Conservation (phyloP, 2,329 filamentous ascomycete species). For the Cyphellophora europaea region DNA sequence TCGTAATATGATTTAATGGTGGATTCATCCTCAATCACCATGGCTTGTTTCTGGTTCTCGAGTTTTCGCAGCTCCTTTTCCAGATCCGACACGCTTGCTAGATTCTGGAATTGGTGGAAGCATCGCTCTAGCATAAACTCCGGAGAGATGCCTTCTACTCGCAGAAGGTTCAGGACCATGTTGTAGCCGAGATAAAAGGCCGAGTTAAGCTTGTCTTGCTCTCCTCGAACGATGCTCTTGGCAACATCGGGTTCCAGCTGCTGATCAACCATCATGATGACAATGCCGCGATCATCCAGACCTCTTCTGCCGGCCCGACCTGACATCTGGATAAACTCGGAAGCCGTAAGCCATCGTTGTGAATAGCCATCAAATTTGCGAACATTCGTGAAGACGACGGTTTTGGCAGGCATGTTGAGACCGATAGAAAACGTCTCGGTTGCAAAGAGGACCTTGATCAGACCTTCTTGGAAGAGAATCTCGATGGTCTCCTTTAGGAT, state of each 20-base stretch:
- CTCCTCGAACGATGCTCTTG: slow-evolving; percentile 88
- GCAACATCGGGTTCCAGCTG: slow-evolving; percentile 92
- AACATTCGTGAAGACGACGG: slow-evolving; percentile 96
- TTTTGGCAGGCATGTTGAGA: slow-evolving; percentile 98
- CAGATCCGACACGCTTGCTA: slow-evolving; percentile 70
- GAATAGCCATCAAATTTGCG: slow-evolving; percentile 85
- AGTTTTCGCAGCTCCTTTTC: slow-evolving; percentile 76
- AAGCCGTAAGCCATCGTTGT: slow-evolving; percentile 77
- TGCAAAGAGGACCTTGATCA: slow-evolving; percentile 96
- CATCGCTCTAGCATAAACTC: slow-evolving; percentile 98
- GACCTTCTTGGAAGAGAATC: slow-evolving; percentile 93
- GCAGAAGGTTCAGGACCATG: slow-evolving; percentile 93
- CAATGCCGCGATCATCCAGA: slow-evolving; percentile 93
- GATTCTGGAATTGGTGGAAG: slow-evolving; percentile 97
- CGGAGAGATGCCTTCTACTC: slow-evolving; percentile 98
- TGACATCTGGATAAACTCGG: slow-evolving; percentile 98
- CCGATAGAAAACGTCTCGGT: slow-evolving; percentile 99
- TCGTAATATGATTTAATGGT: slow-evolving; percentile 93
- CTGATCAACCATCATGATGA: slow-evolving; percentile 99
- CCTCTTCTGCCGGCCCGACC: slow-evolving; percentile 93
- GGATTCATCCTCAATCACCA: slow-evolving; percentile 74
- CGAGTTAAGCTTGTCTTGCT: slow-evolving; percentile 95
- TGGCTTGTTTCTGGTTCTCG: slow-evolving; percentile 62
- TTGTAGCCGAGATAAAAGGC: slow-evolving; percentile 98
- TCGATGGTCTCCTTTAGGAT: slow-evolving; percentile 98